A percentile compares a stretch with the other conserved stretches of the same genome.
Conservation (phyloP, 345 rosid genomes). For the Draba incana region DNA sequence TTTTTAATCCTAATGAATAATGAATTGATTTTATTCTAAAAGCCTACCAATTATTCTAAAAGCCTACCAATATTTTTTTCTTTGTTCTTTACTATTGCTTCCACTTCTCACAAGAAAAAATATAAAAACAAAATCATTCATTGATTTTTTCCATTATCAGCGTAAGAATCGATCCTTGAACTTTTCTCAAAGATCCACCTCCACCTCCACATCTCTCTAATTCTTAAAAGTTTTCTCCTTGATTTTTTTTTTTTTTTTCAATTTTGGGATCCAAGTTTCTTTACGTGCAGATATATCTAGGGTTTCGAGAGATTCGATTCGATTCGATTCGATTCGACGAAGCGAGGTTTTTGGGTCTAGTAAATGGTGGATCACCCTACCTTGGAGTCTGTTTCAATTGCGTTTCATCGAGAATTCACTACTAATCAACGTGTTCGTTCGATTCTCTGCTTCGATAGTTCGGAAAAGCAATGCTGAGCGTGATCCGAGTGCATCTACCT, state of each 20-base stretch:
- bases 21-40: too few species aligned
- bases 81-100: neutral
- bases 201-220: neutral
- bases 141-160: conserved; percentile 31
- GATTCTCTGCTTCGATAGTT: conserved; percentile 41
- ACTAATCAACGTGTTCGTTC: conserved; percentile 18
- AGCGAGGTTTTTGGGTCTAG: conserved; percentile 29
- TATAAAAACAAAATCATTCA: conserved; percentile 3
- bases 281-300: conserved; percentile 9
- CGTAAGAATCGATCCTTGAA: conserved; percentile 40
- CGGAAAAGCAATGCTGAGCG: conserved; percentile 87
- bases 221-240: conserved; percentile 5
- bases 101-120: neutral
- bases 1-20: too few species aligned
- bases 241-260: neutral
- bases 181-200: conserved; percentile 26
- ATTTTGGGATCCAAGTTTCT: conserved; percentile 22
- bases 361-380: conserved; percentile 80
- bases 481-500: conserved; percentile 94
- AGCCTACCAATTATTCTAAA: too few species aligned
- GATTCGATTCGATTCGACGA: too few species aligned
- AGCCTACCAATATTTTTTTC: neutral
- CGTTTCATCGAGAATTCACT: conserved; percentile 1
- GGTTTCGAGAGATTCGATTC: conserved; percentile 25
- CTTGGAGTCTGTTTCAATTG: conserved; percentile 47